These are phyloP conservation scores for Cajanus cajan DNA, from an alignment of 306 rosid genomes.

Conservation along the genomic window DNA sequence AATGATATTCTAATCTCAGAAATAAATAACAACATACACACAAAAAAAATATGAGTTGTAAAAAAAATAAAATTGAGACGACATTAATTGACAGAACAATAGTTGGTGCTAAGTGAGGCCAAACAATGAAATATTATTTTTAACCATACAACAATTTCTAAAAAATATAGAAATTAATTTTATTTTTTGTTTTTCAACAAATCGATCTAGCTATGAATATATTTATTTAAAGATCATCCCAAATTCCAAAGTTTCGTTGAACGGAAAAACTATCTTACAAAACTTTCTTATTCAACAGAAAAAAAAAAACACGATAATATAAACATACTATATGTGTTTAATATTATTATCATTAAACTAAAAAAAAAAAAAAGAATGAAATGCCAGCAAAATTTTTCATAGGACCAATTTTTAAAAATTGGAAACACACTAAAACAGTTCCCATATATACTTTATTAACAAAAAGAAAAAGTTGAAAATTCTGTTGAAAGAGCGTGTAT, in stretches of 20 bases:
- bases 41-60: background rate
- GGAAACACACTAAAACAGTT: background rate
- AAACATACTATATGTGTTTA: too few relatives aligned
- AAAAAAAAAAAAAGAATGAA: background rate
- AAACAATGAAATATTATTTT: background rate
- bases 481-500: background rate
- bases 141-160: background rate
- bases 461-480: background rate
- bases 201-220: too few relatives aligned
- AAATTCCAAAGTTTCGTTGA: too few relatives aligned
- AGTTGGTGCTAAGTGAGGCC: background rate
- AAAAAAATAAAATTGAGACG: too few relatives aligned
- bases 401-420: background rate
- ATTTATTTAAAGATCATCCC: too few relatives aligned
- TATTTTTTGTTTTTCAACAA: background rate
- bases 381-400: background rate
- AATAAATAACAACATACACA: background rate
- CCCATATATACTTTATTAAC: background rate
- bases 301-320: too few relatives aligned
- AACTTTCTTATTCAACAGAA: too few relatives aligned
- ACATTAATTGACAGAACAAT: background rate
- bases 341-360: background rate
- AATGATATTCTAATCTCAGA: background rate
- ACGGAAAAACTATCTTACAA: too few relatives aligned
- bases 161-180: background rate